Evolutionary conservation across 345 rosid genomes (phyloP).

Genomic region (Rhodamnia argentea): DNA sequence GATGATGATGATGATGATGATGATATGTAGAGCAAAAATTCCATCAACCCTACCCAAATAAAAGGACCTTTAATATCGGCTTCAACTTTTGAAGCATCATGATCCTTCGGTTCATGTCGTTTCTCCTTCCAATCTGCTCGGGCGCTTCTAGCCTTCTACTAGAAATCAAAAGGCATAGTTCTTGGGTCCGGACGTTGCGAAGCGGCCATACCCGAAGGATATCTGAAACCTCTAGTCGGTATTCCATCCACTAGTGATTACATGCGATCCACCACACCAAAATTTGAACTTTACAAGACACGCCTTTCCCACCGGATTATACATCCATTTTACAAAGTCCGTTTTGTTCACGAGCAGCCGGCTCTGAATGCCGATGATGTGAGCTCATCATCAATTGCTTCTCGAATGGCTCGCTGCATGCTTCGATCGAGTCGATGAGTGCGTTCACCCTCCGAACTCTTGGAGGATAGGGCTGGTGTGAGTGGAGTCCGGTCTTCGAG

Average conservation of each 20-base stretch:
- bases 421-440: neutral
- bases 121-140: neutral
- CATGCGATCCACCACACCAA: neutral
- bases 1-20: neutral
- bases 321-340: neutral
- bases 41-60: neutral
- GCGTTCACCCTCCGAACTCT: neutral
- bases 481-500: neutral
- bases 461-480: neutral
- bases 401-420: neutral
- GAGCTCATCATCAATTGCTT: neutral
- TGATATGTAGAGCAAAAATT: neutral
- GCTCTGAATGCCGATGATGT: neutral
- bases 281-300: neutral
- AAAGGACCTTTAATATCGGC: neutral
- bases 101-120: neutral
- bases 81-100: neutral
- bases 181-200: neutral
- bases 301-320: neutral
- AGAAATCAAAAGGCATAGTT: neutral
- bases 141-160: neutral
- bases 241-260: neutral
- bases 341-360: neutral
- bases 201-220: neutral
- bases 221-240: neutral